Evolutionary conservation across 208 protist species (phyloP), one percentile per base, ranked within the genome.

Genomic region (Kentomonas sorsogonicus): DNA sequence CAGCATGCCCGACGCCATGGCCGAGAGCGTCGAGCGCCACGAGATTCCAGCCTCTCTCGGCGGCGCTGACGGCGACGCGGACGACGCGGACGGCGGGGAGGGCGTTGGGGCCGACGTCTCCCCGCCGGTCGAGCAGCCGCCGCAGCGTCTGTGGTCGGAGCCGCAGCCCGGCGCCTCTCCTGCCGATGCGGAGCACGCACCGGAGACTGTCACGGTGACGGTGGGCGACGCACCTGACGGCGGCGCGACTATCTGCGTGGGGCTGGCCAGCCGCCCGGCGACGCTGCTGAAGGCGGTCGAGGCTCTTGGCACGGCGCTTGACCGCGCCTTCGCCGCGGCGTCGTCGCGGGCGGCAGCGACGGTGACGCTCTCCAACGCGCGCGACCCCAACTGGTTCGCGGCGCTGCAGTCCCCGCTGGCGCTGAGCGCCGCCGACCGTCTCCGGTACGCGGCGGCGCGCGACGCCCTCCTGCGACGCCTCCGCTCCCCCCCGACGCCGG

Each of bases 381-480:
- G 69, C 15, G 51, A 64, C n/a, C 60, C 68, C 45, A 26, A 74
- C 36, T 91, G 88, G 53, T 91, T 88, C 61, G 45, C 45, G 5
- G 26, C 79, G 0, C 34, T 20, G 16, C 64, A 76, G 45, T 55
- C 56, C 43, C 68, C 73, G 7, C 56, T 79, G 18, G 84, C 83
- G 63, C 60, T 91, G 27, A 47, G 70, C n/a, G 40, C 57, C 22
- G 23, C 33, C 18, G 64, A 80, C 56, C 69, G 74, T 30, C 46
- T 72, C 25, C 30, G 48, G 36, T 82, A 80, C 68, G 53, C 60
- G 33, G 55, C 3, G 16, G 69, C 63, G 30, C 75, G 75, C 39
- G 68, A 78, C 23, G 43, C 16, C 13, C 51, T 88, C 18, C 69
- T 85, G 27, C 18, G 18, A 27, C 56, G 53, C 51, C 74, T 84